Evolutionary conservation across 2,329 filamentous ascomycete species (phyloP).

Genomic region (Ilyonectria mors-panacis): DNA sequence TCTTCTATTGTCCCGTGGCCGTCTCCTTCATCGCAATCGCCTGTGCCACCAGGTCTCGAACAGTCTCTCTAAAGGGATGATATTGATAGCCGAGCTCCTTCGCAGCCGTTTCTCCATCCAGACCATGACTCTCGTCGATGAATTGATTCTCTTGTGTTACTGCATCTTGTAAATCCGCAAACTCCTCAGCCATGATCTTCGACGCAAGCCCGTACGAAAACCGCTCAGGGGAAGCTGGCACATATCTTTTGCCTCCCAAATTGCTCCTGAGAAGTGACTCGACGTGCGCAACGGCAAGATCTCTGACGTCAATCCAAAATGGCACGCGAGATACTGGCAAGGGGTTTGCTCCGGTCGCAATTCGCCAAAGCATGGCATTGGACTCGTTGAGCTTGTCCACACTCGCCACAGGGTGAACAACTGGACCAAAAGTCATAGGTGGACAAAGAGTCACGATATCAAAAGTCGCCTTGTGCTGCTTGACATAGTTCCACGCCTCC

Average conservation of each 20-base stretch:
- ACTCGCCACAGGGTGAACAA: conserved; percentile 56
- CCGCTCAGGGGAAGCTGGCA: conserved; percentile 57
- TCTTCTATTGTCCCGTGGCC: neutral
- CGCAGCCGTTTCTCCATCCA: conserved; percentile 59
- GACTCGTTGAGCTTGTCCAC: conserved; percentile 59
- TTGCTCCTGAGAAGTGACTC: conserved; percentile 56
- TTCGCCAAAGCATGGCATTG: conserved; percentile 58
- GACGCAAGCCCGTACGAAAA: conserved; percentile 64
- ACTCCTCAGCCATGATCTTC: conserved; percentile 58
- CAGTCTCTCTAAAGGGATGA: conserved; percentile 53
- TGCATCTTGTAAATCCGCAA: conserved; percentile 52
- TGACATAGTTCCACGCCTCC: conserved; percentile 54
- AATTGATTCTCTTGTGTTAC: conserved; percentile 53
- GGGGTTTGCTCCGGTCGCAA: conserved; percentile 52
- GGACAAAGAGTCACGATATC: conserved; percentile 63
- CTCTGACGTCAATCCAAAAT: conserved; percentile 64
- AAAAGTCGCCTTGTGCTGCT: conserved; percentile 54
- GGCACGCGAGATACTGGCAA: conserved; percentile 57
- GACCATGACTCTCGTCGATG: conserved; percentile 56
- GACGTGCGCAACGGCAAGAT: conserved; percentile 61
- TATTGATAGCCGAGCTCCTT: conserved; percentile 58
- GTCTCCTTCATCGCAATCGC: conserved; percentile 32
- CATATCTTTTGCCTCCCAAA: conserved; percentile 58
- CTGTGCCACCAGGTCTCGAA: conserved; percentile 53
- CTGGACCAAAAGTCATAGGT: conserved; percentile 62